Evolutionary conservation across 2,329 filamentous ascomycete genomes (phyloP), one percentile per base, ranked within the genome.

Genomic region (Lithohypha guttulata): DNA sequence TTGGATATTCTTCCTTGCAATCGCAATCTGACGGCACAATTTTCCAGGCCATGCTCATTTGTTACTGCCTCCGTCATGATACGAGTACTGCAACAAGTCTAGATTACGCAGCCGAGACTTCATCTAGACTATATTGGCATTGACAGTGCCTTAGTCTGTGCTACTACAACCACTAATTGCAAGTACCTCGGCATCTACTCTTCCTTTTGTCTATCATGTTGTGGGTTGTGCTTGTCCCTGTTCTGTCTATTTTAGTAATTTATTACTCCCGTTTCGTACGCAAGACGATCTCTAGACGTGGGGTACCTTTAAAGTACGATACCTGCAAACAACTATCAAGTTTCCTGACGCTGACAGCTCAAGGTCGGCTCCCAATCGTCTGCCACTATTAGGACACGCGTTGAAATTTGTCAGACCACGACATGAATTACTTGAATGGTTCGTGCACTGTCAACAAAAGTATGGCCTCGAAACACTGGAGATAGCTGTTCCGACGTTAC

Each of bases 381-480:
- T 56, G 5, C 76, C 75, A 0, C 42, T 79, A 2, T 60, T 69
- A 3, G 76, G 75, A 18, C 79, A 80, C 49, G 76, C 75, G 4
- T 63, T 80, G 31, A 55, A 71, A 6, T 80, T 80, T 50, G 60
- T 79, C 1, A 73, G 70, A 49, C 63, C 71, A 2, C 68, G 76
- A 3, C 70, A 78, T 50, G 69, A 66, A 38, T 65, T 80, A 4
- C 75, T 80, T 45, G 58, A 66, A 6, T 80, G 75, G 76, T 80
- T 80, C 52, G 64, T 70, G 33, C 65, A 63, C 47, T 76, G 73
- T 49, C 72, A 78, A 53, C 64, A 61, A 9, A 58, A 59, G 20
- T 73, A 74, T 45, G 73, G 73, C 23, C 62, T 69, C 38, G 73
- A 77, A 54, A 80, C 77, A 0, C 71, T 77, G 33, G 68, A 74